These are phyloP conservation scores for Houttuynia cordata DNA, from an alignment of 164 flowering plant genomes.

Conservation along the genomic window DNA sequence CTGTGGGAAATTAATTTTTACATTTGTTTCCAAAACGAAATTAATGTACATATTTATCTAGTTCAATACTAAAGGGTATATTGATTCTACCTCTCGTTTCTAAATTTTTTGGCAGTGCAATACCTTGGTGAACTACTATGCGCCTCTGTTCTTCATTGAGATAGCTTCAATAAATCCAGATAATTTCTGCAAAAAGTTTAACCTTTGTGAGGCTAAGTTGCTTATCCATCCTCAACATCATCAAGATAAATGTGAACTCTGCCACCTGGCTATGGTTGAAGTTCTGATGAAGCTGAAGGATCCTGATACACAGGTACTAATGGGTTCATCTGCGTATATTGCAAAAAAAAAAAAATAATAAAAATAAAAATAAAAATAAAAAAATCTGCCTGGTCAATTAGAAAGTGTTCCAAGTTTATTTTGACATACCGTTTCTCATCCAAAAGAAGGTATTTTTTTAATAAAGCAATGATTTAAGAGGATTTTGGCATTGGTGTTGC, in stretches of 20 bases:
- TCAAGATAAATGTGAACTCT: constrained; percentile 45
- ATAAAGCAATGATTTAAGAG: too few species aligned
- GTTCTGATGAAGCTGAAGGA: constrained; percentile 55
- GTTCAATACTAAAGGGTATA: too few species aligned
- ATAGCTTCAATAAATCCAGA: constrained; percentile 41
- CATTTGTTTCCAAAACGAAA: too few species aligned
- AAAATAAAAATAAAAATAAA: too few species aligned
- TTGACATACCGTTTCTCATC: too few species aligned
- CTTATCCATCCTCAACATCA: constrained; percentile 13
- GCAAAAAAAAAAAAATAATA: too few species aligned
- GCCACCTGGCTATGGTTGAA: constrained; percentile 56
- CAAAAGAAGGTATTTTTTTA: too few species aligned
- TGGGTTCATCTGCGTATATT: neutral
- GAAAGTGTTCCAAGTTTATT: too few species aligned
- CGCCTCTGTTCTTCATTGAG: constrained; percentile 65
- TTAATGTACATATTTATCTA: too few species aligned
- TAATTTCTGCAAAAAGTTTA: constrained; percentile 50
- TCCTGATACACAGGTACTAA: constrained; percentile 81
- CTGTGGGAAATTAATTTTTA: too few species aligned
- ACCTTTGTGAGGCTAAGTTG: constrained; percentile 39
- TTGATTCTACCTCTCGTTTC: neutral
- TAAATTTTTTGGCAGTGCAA: constrained; percentile 44
- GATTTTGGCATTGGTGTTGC: too few species aligned
- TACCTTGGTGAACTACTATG: constrained; percentile 72
- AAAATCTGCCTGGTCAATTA: too few species aligned